These are phyloP conservation scores for Trichoderma harzianum DNA, from an alignment of 2,329 filamentous ascomycete genomes.

Conservation along the genomic window DNA sequence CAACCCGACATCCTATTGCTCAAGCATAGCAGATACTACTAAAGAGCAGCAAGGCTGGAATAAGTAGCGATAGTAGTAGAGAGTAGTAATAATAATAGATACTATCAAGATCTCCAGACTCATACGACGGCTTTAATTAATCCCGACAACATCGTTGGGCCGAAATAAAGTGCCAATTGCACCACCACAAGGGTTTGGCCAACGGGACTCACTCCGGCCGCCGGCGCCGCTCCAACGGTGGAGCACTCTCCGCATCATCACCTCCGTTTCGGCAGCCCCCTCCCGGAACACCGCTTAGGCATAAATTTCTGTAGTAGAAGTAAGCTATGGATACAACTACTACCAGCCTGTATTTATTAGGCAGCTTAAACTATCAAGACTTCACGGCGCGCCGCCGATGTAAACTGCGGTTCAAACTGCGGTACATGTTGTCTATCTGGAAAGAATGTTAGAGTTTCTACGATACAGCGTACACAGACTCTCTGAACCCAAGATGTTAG, in stretches of 20 bases:
- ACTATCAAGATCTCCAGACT: neutral
- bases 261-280: neutral
- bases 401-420: neutral
- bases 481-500: too few species aligned
- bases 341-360: neutral
- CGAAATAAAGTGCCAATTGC: neutral
- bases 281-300: neutral
- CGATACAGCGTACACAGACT: too few species aligned
- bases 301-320: neutral
- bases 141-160: neutral
- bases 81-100: neutral
- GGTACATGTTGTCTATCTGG: neutral
- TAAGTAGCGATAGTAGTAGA: neutral
- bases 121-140: fast-evolving
- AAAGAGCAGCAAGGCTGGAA: neutral
- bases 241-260: neutral
- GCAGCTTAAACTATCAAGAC: neutral
- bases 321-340: neutral
- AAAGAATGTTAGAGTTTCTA: neutral
- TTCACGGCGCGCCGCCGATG: too few species aligned
- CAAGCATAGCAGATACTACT: neutral
- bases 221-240: neutral
- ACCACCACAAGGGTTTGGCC: neutral
- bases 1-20: neutral
- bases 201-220: neutral